Evolutionary conservation across 305 asterid species (phyloP).

Genomic region (Fraxinus velutina): DNA sequence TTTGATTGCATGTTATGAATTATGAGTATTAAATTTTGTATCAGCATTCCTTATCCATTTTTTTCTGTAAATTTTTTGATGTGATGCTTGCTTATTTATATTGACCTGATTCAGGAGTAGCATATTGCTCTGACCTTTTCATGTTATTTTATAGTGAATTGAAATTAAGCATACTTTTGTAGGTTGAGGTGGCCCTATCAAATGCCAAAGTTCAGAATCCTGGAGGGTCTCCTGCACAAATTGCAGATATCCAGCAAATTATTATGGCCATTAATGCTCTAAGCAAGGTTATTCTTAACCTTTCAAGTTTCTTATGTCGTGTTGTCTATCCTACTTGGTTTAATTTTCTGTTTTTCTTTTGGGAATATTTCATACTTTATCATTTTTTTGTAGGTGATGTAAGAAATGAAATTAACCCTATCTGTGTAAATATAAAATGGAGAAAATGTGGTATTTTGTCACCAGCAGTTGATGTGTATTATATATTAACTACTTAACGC

Average conservation of each 20-base stretch:
- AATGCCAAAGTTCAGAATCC: not conserved
- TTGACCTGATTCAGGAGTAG: not conserved
- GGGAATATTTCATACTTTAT: not conserved
- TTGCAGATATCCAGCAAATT: conserved; percentile 61
- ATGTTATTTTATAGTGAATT: not conserved
- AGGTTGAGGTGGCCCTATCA: conserved; percentile 60
- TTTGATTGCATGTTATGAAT: not conserved
- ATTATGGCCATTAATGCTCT: conserved; percentile 91
- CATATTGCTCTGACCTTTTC: not conserved
- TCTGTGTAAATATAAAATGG: not conserved
- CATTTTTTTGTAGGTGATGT: not conserved
- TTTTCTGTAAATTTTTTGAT: not conserved
- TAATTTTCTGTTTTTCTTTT: not conserved
- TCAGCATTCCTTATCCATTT: not conserved
- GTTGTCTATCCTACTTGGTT: not conserved
- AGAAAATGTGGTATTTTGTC: not conserved
- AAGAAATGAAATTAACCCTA: not conserved
- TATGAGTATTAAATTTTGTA: not conserved
- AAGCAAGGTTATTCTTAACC: conserved; percentile 45
- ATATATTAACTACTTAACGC: not conserved
- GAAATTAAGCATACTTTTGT: not conserved
- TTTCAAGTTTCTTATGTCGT: not conserved
- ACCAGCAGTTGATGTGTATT: not conserved
- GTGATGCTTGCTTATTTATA: not conserved
- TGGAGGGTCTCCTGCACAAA: conserved; percentile 27